Evolutionary conservation across 2,329 filamentous ascomycete species (phyloP), one percentile per base, ranked within the genome.

Genomic region (Epichloe gansuensis): DNA sequence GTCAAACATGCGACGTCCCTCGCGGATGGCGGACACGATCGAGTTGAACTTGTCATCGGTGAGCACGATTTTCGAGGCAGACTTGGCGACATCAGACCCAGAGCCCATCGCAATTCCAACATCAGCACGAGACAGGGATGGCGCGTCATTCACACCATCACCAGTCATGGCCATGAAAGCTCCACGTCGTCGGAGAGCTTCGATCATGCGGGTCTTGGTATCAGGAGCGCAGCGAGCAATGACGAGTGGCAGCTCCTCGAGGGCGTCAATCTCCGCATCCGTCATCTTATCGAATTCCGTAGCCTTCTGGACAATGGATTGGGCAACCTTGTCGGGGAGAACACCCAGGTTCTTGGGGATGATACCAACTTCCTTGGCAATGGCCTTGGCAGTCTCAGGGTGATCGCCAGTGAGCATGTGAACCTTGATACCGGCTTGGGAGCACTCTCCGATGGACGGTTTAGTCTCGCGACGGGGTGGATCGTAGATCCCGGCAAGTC

Each of bases 51-150:
- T 90, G 70, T 93, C 88, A 63, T 93, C 87, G 0, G 86, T 89
- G 44, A 95, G 72, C 51, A 94, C 88, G 67, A 95, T 91, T 64
- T 80, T 84, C 17, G 84, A 77, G 0, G 87, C 87, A 43, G 85
- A 86, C 67, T 93, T 94, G 55, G 88, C 88, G 6, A 94, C 88
- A 59, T 93, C 88, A 11, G 84, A 89, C 2, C 88, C 88, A 13
- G 84, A 83, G n/a, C 88, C 88, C 88, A 94, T 94, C 51, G 87
- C 87, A 58, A 93, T 95, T 57, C 87, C 88, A 5, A 95, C 87
- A 62, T 95, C 89, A 2, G 87, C 85, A 44, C 80, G 78, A 59
- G 87, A 87, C 36, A 94, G 75, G 4, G 86, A 89, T 0, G 88
- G 88, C 2, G 86, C 86, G 63, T 94, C 88, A 63, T 94, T 94